Evolutionary conservation across 306 rosid genomes (phyloP), one percentile per base, ranked within the genome.

Genomic region (Inga oerstediana): DNA sequence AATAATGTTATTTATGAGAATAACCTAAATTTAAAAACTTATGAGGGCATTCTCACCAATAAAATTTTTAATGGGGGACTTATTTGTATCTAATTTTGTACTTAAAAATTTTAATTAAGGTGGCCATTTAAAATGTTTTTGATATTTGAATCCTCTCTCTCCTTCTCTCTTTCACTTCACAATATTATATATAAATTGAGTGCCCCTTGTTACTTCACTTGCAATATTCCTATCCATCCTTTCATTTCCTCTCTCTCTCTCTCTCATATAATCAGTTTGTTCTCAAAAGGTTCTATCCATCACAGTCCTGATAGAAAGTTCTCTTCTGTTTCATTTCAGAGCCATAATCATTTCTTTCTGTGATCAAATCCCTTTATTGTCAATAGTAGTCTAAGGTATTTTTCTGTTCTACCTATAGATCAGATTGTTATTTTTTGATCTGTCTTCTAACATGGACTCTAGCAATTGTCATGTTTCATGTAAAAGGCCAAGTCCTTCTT

Each of bases 171-270:
- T 69, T 1, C 64, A 32, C 44, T 81, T 82, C 64, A 24, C 8
- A 70, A 39, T 62, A 46, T 46, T 81, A 82, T 76, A 82, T 75
- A 64, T 80, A 20, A 75, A 75, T 22, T 46, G 83, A 80, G 67
- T 59, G 54, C 72, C 30, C 16, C 80, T 78, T 78, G 86, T 75
- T 89, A 89, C 90, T 89, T 89, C 85, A 87, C 90, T 89, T 87
- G 86, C 88, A 81, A 87, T 83, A 72, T 87, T 89, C 83, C 72
- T 30, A 62, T 62, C 37, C 37, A 62, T 62, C 35, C 37, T 61
- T 27, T n/a, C 37, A 59, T 2, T 59, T 74, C 81, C 69, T 41
- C 59, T n/a, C 64, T 58, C 17, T 58, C 17, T 54, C 22, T 45
- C 22, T 24, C 24, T 15, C 66, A 45, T 37, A 49, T 9, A 4